Base-by-base conservation (phyloP, 495 filamentous ascomycete species). In the Patellaria atrata region DNA sequence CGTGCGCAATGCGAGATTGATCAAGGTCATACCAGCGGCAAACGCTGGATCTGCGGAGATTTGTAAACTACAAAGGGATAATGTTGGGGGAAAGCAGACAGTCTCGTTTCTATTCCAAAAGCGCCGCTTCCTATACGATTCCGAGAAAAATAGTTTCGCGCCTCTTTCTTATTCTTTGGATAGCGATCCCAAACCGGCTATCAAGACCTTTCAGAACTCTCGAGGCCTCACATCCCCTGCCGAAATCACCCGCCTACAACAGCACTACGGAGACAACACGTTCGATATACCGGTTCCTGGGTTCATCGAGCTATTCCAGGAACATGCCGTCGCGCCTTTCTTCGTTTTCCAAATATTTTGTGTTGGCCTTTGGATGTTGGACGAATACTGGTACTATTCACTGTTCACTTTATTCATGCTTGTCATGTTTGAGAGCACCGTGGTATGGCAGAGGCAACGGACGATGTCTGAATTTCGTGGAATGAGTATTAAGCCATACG, bases 371-470 rank as follows among this genome's bases (percentile, higher is more conserved):
- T 99, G 89, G 89, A 82, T 94, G 77, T 56, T 99, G 56, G 89
- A 99, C 56, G 89, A 99, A 60, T 96, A 94, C 61, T 99, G 89
- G 89, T 99, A 99, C 62, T 99, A 96, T 57, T 99, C 89, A 40
- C 68, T 99, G 9, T 99, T 99, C 53, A 96, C 89, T 1, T 74
- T 96, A 14, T 87, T 94, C 63, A 96, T 96, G 89, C 74, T 99
- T 22, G 78, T 96, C 41, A 78, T 71, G 28, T 99, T 99, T 52
- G 89, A 99, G 63, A 93, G 86, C 56, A 99, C 89, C 5, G 89
- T 99, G 12, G 89, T 99, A 8, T 99, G 89, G 89, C 89, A 99
- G 62, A 75, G 89, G 39, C 89, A 99, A 65, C 71, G 86, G 38
- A 96, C 89, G n/a, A 55, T 99, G 44, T 87, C 67, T 48, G 89